These are phyloP conservation scores for Sporobolomyces pararoseus DNA, from an alignment of 768 basidiomycete species.

Conservation along the genomic window DNA sequence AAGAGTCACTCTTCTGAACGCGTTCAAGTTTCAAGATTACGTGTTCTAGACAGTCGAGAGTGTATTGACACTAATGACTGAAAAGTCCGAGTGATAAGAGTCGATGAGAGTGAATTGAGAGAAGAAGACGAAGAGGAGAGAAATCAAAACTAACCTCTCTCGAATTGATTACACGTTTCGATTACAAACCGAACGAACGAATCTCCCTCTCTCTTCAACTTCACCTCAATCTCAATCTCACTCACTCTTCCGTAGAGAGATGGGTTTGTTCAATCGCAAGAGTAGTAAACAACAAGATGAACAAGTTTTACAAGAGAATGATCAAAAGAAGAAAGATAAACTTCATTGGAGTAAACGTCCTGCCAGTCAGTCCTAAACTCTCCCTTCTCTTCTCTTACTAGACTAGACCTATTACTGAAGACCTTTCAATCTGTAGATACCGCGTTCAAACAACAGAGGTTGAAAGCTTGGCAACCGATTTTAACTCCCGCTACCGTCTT, in stretches of 20 bases:
- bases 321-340: constrained; percentile 50
- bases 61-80: too few relatives aligned
- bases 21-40: too few relatives aligned
- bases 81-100: not conserved
- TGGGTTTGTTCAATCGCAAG: constrained; percentile 49
- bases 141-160: not conserved
- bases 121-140: not conserved
- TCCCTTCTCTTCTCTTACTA: not conserved
- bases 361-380: constrained; percentile 46
- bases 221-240: not conserved
- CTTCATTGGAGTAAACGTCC: constrained; percentile 47
- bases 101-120: not conserved
- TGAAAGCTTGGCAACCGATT: constrained; percentile 99
- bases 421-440: constrained; percentile 22
- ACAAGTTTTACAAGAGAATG: constrained; percentile 42
- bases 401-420: not conserved
- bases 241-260: constrained; percentile 19
- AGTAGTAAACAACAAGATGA: constrained; percentile 44
- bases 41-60: too few relatives aligned
- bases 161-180: not conserved
- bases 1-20: not conserved
- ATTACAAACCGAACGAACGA: too few relatives aligned
- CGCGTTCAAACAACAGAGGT: constrained; percentile 82
- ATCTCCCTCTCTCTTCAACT: too few relatives aligned
- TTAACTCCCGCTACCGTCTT: constrained; percentile 95